A percentile compares a stretch with the other conserved stretches of the same genome.
Evolutionary conservation across 2,329 filamentous ascomycete species (phyloP).

Genomic region (Penicillium sp.): DNA sequence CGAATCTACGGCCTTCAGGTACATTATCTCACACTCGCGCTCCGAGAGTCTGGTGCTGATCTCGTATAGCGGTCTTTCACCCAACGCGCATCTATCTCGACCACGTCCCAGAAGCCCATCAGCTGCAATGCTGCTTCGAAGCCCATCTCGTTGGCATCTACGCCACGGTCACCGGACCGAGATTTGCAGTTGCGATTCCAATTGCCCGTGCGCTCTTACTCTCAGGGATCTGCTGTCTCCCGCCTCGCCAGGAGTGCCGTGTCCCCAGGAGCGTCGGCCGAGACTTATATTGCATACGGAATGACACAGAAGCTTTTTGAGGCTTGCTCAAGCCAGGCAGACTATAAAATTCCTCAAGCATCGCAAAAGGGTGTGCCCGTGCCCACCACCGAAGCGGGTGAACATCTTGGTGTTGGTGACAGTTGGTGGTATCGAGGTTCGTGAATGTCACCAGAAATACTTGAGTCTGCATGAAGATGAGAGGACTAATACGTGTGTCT

Average conservation of each 20-base stretch:
- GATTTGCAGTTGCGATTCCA: conserved; percentile 16
- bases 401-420: conserved; percentile 73
- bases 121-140: conserved; percentile 1
- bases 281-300: conserved; percentile 76
- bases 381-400: conserved; percentile 70
- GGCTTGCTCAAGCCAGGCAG: conserved; percentile 68
- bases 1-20: conserved; percentile 21
- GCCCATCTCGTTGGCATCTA: background rate
- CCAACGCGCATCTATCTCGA: conserved; percentile 10
- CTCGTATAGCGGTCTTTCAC: conserved; percentile 4
- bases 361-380: conserved; percentile 65
- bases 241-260: conserved; percentile 31
- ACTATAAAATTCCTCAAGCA: conserved; percentile 71
- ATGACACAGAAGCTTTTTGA: conserved; percentile 77
- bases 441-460: background rate
- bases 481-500: background rate
- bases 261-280: conserved; percentile 46
- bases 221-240: conserved; percentile 23
- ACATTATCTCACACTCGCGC: background rate
- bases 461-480: background rate
- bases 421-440: conserved; percentile 80
- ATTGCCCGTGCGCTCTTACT: conserved; percentile 9
- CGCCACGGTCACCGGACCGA: conserved; percentile 9
- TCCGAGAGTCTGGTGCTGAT: conserved; percentile 2
- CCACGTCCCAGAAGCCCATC: conserved; percentile 3